Percentiles rank a stretch among this genome's conserved stretches.
Evolutionary conservation across 345 rosid genomes (phyloP).

Genomic region (Passiflora organensis): DNA sequence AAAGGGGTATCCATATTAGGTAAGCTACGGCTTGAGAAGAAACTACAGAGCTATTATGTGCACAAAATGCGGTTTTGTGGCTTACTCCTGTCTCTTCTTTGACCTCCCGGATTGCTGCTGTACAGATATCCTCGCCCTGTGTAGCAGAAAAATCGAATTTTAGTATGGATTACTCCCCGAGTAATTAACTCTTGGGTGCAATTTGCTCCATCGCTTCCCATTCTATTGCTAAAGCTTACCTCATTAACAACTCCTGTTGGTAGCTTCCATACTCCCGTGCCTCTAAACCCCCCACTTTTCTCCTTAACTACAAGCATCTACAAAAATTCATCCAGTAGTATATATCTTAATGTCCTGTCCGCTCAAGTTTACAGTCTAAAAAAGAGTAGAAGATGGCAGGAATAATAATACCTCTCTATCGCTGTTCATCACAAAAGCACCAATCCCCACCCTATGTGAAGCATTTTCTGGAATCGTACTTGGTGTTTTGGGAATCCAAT

Average conservation of each 20-base stretch:
- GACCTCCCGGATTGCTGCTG: conserved; percentile 67
- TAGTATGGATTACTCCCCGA: too few relatives aligned
- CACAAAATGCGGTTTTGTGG: not conserved
- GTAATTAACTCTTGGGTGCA: not conserved
- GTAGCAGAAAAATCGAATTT: conserved; percentile 8
- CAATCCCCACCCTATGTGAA: conserved; percentile 66
- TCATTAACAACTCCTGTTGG: conserved; percentile 71
- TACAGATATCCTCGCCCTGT: conserved; percentile 72
- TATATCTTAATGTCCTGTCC: too few relatives aligned
- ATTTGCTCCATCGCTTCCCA: too few relatives aligned
- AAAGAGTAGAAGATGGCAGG: not conserved
- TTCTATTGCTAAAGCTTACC: conserved; percentile 29
- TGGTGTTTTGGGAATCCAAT: conserved; percentile 44
- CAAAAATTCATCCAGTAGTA: too few relatives aligned
- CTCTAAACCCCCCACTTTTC: conserved; percentile 47
- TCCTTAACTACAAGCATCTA: conserved; percentile 88
- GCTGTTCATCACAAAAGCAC: conserved; percentile 58
- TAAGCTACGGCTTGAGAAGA: conserved; percentile 2
- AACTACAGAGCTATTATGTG: not conserved
- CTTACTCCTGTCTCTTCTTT: conserved; percentile 89
- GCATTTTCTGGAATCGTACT: conserved; percentile 63
- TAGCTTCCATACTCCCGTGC: conserved; percentile 62
- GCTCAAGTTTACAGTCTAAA: too few relatives aligned
- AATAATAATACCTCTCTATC: conserved; percentile 42
- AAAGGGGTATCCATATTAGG: conserved; percentile 1